A percentile compares a stretch with the other conserved stretches of the same genome.
phyloP scores from a whole-genome alignment of 2,329 filamentous ascomycete genomes.

The Bipolaris bicolor region DNA sequence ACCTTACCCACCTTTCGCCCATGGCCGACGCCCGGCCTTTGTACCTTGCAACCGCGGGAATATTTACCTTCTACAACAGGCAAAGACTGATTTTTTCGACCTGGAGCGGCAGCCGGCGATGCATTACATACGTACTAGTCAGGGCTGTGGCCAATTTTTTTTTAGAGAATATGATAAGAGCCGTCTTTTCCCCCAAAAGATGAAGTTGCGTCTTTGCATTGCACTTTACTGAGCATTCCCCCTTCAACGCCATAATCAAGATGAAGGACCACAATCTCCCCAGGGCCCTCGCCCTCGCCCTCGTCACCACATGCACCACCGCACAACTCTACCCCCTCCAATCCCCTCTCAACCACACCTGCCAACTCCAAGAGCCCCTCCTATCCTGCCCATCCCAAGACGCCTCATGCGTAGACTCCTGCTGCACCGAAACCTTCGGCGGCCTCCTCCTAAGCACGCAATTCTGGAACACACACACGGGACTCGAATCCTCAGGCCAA shows the following conservation, averaged over 20 bases:
- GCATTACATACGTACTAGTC: too few species aligned
- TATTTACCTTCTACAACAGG: conserved; percentile 41
- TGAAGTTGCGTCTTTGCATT: too few species aligned
- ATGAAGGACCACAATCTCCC: conserved; percentile 29
- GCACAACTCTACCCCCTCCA: conserved; percentile 56
- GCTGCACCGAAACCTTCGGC: conserved; percentile 70
- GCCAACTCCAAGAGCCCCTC: conserved; percentile 51
- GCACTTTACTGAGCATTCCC: neutral
- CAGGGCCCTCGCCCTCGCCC: conserved; percentile 23
- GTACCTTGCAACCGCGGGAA: conserved; percentile 9
- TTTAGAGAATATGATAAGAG: conserved; percentile 10
- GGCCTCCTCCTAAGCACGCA: conserved; percentile 68
- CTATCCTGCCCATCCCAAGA: conserved; percentile 44
- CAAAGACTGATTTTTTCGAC: conserved; percentile 28
- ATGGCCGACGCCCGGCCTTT: conserved; percentile 24
- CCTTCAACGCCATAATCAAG: conserved; percentile 9
- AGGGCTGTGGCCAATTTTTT: conserved; percentile 13
- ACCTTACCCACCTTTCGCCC: conserved; percentile 18
- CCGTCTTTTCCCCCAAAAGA: too few species aligned
- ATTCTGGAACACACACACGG: conserved; percentile 70
- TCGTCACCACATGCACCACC: conserved; percentile 28
- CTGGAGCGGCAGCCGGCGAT: neutral
- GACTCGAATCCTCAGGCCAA: conserved; percentile 63
- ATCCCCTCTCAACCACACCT: conserved; percentile 63
- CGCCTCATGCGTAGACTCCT: conserved; percentile 59